Evolutionary conservation across 1,284 basidiomycete genomes (phyloP), one percentile per base, ranked within the genome.

Genomic region (Ustilago lituana): DNA sequence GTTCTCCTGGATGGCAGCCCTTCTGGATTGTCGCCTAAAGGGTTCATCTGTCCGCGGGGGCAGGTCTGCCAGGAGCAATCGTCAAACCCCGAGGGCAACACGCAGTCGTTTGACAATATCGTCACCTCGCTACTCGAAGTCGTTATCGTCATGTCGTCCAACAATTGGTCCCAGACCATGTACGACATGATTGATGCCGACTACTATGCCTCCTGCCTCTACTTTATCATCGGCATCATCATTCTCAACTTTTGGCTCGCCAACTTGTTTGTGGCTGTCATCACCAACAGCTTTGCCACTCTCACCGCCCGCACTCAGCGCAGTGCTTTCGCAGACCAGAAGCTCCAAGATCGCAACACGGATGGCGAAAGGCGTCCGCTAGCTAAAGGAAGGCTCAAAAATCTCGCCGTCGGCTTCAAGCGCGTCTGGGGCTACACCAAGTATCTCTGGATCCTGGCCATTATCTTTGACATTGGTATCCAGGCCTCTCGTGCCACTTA

Each of bases 241-340:
- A 45, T 77, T 44, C 66, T 79, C 57, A 80, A 79, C 65, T 82
- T 82, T 39, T 82, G 78, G 78, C 69, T 97, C 55, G 90, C 95
- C 85, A 95, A 96, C 81, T 84, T 96, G 59, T 92, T 97, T 81
- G 93, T 98, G 59, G 95, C 94, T 26, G 94, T 98, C 38, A 96
- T 98, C 73, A 94, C 94, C 38, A 93, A 94, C 82, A 93, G 92
- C 0, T 98, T 98, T 82, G 89, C 89, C 22, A 91, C 91, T 14
- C 95, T 98, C 64, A 87, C 93, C 19, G 87, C 89, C 6, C 89
- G 92, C 74, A 98, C 94, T 2, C 89, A 91, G 81, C 91, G 90
- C 82, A 94, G 92, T 82, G 95, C 95, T 0, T 98, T 98, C 53
- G 93, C 92, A 35, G 87, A 87, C 19, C 85, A 77, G 45, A 76